phyloP scores from a whole-genome alignment of 306 rosid species.

The Macrotyloma uniflorum region DNA sequence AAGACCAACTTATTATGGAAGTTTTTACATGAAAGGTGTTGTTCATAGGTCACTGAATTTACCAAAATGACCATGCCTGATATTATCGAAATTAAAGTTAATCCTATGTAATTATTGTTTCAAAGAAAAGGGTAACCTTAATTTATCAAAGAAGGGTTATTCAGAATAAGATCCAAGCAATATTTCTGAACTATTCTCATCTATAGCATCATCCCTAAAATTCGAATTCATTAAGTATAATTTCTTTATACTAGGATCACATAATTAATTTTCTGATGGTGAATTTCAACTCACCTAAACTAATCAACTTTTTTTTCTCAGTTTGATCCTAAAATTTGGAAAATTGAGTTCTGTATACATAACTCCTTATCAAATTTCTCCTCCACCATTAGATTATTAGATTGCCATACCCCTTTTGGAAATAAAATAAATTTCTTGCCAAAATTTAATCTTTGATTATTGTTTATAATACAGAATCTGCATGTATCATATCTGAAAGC shows the following conservation, averaged over 20 bases:
- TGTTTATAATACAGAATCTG: background rate
- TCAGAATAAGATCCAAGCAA: background rate
- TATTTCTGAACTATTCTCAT: constrained; percentile 15
- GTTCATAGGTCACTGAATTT: constrained; percentile 37
- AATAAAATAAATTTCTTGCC: background rate
- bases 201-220: background rate
- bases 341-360: background rate
- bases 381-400: background rate
- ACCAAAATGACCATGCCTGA: constrained; percentile 52
- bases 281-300: background rate
- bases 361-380: background rate
- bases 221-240: background rate
- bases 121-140: background rate
- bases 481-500: background rate
- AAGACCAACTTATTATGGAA: constrained; percentile 53
- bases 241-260: background rate
- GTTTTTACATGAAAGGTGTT: constrained; percentile 56
- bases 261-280: background rate
- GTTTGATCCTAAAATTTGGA: background rate
- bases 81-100: background rate
- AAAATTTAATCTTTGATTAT: background rate
- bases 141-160: background rate
- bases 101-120: constrained; percentile 4
- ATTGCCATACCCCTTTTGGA: background rate
- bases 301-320: background rate